Evolutionary conservation across 2,329 filamentous ascomycete genomes (phyloP).

Genomic region (Paracamarosporium sp.): DNA sequence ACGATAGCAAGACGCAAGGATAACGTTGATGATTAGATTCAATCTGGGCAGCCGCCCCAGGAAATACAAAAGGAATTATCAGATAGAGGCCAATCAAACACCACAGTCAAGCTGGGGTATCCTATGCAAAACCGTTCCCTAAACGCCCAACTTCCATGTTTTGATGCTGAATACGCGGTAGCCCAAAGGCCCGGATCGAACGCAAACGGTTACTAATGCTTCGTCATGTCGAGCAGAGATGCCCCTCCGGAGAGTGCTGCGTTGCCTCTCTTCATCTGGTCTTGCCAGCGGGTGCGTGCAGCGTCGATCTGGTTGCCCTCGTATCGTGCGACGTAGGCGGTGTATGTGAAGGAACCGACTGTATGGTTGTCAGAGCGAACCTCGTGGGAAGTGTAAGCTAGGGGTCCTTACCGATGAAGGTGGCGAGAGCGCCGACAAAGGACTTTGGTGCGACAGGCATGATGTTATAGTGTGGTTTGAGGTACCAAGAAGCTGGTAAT

Average conservation of each 20-base stretch:
- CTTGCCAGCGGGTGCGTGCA: constrained; percentile 42
- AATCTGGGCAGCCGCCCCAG: background rate
- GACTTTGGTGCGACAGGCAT: constrained; percentile 43
- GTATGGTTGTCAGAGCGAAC: constrained; percentile 10
- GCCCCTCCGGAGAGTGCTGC: constrained; percentile 8
- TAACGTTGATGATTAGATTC: no score
- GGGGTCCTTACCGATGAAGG: constrained; percentile 37
- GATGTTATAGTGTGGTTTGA: constrained; percentile 10
- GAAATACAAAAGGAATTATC: background rate
- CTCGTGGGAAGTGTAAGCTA: background rate
- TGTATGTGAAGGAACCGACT: constrained; percentile 42
- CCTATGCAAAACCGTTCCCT: background rate
- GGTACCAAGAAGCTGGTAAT: background rate
- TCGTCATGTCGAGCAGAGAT: constrained; percentile 5
- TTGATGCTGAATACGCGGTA: background rate
- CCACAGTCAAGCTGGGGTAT: constrained; percentile 3
- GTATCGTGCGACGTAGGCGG: constrained; percentile 35
- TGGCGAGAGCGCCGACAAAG: constrained; percentile 38
- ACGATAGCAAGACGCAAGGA: no score
- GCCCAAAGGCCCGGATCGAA: no score
- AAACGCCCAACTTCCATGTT: background rate
- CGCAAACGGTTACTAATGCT: background rate
- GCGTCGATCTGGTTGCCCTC: constrained; percentile 42
- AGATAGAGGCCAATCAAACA: background rate
- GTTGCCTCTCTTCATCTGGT: constrained; percentile 25